phyloP scores from a whole-genome alignment of 371 early-diverging fungal genomes.

The Mortierella polycephala region DNA sequence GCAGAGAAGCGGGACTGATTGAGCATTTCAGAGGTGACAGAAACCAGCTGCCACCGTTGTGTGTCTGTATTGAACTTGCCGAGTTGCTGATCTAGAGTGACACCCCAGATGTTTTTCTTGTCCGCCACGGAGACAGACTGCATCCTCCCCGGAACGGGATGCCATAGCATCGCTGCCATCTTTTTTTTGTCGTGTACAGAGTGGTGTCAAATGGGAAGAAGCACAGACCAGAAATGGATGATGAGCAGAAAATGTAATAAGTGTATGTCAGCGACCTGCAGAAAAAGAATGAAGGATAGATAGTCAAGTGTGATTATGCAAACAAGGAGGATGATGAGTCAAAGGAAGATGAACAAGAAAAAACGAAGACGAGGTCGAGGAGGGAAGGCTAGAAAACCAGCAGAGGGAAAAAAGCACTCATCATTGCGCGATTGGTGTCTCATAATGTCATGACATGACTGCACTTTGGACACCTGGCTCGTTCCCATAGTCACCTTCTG shows the following conservation, averaged over 20 bases:
- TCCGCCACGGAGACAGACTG: conserved; percentile 46
- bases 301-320: not conserved
- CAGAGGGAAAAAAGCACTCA: too few species aligned
- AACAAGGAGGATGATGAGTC: too few species aligned
- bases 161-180: conserved; percentile 23
- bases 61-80: conserved; percentile 28
- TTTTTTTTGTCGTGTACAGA: not conserved
- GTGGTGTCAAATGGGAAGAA: not conserved
- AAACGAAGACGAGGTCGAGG: too few species aligned
- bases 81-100: conserved; percentile 47
- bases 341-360: not conserved
- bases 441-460: too few species aligned
- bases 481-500: too few species aligned
- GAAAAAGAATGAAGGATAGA: not conserved
- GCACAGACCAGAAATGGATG: not conserved
- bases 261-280: too few species aligned
- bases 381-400: too few species aligned
- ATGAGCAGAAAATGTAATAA: not conserved
- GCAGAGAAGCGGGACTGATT: conserved; percentile 20
- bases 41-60: conserved; percentile 45
- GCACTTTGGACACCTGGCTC: too few species aligned
- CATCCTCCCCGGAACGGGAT: conserved; percentile 41
- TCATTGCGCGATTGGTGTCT: too few species aligned
- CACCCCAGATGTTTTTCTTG: conserved; percentile 44
- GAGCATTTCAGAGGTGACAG: conserved; percentile 23